These are phyloP conservation scores for Candida pseudofarinosa DNA, from an alignment of 805 yeast species.

Conservation along the genomic window DNA sequence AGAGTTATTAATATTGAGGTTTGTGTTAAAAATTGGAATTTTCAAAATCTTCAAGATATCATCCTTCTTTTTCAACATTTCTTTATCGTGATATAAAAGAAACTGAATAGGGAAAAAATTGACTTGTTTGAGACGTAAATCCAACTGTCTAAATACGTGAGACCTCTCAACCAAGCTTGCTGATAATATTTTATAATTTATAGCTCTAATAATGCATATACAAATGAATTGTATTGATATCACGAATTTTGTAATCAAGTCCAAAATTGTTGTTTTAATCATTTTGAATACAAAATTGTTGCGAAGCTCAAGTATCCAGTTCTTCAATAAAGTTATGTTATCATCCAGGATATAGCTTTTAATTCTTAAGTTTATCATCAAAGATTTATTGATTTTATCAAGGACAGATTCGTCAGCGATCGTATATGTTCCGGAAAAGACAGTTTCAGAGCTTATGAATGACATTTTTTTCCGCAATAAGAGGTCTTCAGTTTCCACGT, in stretches of 20 bases:
- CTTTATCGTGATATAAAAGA: constrained; percentile 46
- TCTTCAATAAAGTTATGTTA: not conserved
- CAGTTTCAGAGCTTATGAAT: constrained; percentile 2
- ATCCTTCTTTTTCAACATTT: constrained; percentile 33
- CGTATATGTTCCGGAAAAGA: constrained; percentile 5
- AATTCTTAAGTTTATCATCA: constrained; percentile 5
- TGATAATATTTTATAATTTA: constrained; percentile 24
- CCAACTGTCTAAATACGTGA: constrained; percentile 73
- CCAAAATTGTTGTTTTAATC: not conserved
- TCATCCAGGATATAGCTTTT: not conserved
- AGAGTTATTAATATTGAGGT: constrained; percentile 38
- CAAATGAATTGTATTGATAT: constrained; percentile 13
- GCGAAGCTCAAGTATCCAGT: no score
- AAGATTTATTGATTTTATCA: constrained; percentile 31
- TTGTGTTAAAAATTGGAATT: constrained; percentile 32
- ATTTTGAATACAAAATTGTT: not conserved
- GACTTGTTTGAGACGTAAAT: constrained; percentile 69
- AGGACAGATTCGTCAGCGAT: constrained; percentile 26
- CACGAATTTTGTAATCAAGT: constrained; percentile 10
- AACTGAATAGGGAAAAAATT: constrained; percentile 80
- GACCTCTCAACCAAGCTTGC: constrained; percentile 40
- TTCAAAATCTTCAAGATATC: constrained; percentile 42
- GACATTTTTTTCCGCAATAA: not conserved
- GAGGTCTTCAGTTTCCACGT: not conserved
- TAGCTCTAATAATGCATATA: constrained; percentile 15